phyloP scores from a whole-genome alignment of 2,329 filamentous ascomycete species.

The Clonostachys solani region DNA sequence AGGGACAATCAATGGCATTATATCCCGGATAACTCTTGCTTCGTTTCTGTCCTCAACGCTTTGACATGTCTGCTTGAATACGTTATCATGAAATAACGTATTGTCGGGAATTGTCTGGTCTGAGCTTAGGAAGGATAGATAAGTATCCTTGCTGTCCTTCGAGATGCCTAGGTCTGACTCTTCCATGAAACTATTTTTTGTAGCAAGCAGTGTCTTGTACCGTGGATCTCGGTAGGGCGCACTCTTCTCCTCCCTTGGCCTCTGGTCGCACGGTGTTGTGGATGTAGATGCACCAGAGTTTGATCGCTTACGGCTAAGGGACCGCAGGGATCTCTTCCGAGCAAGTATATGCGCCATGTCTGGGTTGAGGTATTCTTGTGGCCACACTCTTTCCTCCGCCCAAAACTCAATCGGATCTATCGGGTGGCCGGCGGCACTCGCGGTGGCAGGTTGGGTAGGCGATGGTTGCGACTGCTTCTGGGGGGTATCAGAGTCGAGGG shows the following conservation, averaged over 20 bases:
- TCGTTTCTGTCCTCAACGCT: conserved; percentile 26
- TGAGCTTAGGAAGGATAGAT: conserved; percentile 4
- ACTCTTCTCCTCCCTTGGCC: conserved; percentile 29
- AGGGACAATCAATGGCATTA: conserved; percentile 26
- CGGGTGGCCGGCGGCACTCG: no score
- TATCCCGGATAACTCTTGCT: conserved; percentile 26
- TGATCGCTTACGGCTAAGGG: background rate
- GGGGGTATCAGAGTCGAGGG: no score
- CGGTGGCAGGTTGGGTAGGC: no score
- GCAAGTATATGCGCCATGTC: background rate
- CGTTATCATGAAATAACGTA: conserved; percentile 27
- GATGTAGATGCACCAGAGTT: background rate
- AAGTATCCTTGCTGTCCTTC: conserved; percentile 21
- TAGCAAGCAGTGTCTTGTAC: conserved; percentile 28
- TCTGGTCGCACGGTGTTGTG: conserved; percentile 28
- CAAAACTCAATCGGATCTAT: background rate
- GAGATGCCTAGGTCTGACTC: conserved; percentile 22
- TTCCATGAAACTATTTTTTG: conserved; percentile 33
- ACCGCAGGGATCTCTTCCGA: background rate
- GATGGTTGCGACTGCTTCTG: no score
- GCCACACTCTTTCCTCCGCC: background rate
- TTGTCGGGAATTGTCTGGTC: conserved; percentile 11
- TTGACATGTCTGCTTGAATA: conserved; percentile 26
- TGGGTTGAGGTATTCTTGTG: background rate
- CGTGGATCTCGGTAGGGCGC: conserved; percentile 24